Evolutionary conservation across 2,329 filamentous ascomycete species (phyloP).

Genomic region (Exophiala calicioides): DNA sequence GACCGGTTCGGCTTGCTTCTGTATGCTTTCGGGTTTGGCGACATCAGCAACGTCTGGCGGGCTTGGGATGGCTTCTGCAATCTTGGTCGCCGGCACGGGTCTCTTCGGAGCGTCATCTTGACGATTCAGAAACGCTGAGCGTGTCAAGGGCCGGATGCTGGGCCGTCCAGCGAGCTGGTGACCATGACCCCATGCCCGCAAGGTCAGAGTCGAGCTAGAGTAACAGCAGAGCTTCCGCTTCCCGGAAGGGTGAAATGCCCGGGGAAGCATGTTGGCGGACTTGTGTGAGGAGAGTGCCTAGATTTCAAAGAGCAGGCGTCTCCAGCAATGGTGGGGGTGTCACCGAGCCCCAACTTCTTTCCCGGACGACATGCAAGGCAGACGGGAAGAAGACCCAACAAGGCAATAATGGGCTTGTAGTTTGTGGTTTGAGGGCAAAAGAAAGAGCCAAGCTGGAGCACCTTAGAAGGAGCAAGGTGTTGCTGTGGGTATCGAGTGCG

Average conservation of each 20-base stretch:
- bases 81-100: conserved; percentile 9
- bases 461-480: no score
- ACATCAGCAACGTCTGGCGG: conserved; percentile 19
- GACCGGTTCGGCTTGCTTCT: conserved; percentile 20
- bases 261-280: conserved; percentile 17
- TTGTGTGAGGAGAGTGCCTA: no score
- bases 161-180: neutral
- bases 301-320: no score
- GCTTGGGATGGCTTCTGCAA: conserved; percentile 16
- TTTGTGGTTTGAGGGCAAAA: no score
- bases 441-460: no score
- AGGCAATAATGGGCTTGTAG: no score
- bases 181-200: neutral
- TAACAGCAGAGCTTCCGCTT: conserved; percentile 10
- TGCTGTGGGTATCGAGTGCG: no score
- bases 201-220: neutral
- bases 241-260: conserved; percentile 10
- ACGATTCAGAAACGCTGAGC: conserved; percentile 10
- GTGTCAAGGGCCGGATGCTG: conserved; percentile 5
- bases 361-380: no score
- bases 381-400: no score
- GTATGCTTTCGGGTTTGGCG: conserved; percentile 25
- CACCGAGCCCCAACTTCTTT: no score
- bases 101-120: conserved; percentile 13
- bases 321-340: no score